Evolutionary conservation across 78 protist species (phyloP).

Genomic region (Polysphondylium violaceum): DNA sequence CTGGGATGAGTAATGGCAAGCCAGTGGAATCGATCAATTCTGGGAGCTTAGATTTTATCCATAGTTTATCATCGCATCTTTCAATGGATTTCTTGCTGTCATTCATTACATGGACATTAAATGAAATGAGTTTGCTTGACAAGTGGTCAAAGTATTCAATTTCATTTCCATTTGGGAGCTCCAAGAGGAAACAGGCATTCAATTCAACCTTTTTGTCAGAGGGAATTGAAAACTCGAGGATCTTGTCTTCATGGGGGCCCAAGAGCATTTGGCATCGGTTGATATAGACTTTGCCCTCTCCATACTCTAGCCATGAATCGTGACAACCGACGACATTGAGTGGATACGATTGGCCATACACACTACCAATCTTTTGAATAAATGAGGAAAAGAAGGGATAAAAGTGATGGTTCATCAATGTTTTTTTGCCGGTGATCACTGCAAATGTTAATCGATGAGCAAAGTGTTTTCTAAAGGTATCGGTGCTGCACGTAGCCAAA

Average conservation of each 20-base stretch:
- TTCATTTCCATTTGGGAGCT: conserved; percentile 31
- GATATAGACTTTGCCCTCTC: neutral
- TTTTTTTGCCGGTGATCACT: conserved; percentile 19
- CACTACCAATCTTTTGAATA: neutral
- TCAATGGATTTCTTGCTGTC: neutral
- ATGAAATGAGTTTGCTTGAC: neutral
- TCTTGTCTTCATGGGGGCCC: neutral
- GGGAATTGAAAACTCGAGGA: neutral
- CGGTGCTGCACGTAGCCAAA: neutral
- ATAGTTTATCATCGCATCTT: conserved; percentile 54
- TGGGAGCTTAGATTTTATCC: conserved; percentile 34
- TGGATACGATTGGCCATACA: neutral
- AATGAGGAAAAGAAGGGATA: conserved; percentile 30
- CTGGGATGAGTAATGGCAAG: no score
- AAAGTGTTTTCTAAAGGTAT: neutral
- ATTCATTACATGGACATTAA: conserved; percentile 10
- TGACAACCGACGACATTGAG: conserved; percentile 31
- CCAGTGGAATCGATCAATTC: neutral
- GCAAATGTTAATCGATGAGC: neutral
- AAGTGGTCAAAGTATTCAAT: neutral
- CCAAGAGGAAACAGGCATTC: conserved; percentile 15
- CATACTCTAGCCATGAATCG: conserved; percentile 22
- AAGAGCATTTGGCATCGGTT: conserved; percentile 28
- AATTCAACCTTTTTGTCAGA: neutral
- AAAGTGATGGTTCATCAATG: conserved; percentile 43